Base-by-base conservation (phyloP, 179 eudicot genomes). In the Actinidia polygama region DNA sequence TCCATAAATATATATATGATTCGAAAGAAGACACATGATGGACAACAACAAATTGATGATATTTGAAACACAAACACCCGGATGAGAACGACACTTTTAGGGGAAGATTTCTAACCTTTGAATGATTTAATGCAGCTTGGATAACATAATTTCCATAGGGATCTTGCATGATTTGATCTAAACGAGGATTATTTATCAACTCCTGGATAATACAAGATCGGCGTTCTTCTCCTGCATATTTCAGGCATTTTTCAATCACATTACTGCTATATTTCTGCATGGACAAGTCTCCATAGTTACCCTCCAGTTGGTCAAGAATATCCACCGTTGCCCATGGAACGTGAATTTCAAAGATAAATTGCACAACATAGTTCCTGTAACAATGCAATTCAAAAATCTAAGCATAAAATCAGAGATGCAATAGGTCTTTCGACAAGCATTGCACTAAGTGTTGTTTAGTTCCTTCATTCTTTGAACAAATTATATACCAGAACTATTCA, bases 131-230 rank as follows among this genome's bases (percentile, higher is more conserved):
- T 62, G 87, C 89, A 50, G 89, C 87, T 73, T 87, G 89, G 73
- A 87, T 58, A 76, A 87, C 89, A 80, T 87, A 87, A 77, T 87
- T 87, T 50, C 89, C 89, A 71, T 79, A 87, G 10, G 87, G 89
- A 75, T 87, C 89, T 81, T 87, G 89, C 89, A 87, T 79, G 59
- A 87, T 87, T 80, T 85, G 87, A 80, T 83, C 89, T 23, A 87
- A 79, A 58, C 74, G 82, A 49, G 81, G 78, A 80, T 80, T 85
- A 50, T 72, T 80, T 66, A 87, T 83, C 85, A 87, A 80, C 87
- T 85, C 87, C 54, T 77, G 51, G 49, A 87, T 85, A 57, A 87
- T 83, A 64, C 81, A 40, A 84, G 58, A 53, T 55, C 70, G 80
- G 5, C 62, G 64, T 80, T 85, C 89, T 55, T 85, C 89, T 72